Conservation (phyloP, 371 early-diverging fungal genomes). For the Lichtheimia corymbifera region DNA sequence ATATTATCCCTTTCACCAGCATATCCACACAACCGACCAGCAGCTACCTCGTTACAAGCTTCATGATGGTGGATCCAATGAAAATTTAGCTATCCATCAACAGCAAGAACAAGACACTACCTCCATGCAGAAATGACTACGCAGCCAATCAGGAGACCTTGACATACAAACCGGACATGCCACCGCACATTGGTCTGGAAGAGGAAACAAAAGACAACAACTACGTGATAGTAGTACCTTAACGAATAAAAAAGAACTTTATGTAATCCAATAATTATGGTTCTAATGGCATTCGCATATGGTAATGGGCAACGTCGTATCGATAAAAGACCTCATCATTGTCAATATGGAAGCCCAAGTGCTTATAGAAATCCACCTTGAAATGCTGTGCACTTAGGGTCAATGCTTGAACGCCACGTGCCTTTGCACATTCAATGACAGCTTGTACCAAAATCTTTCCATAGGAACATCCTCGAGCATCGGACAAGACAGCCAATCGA, state of each 20-base stretch:
- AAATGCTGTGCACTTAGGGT: conserved; percentile 39
- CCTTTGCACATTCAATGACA: conserved; percentile 25
- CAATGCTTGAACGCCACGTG: conserved; percentile 19
- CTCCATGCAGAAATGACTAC: no score
- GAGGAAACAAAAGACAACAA: neutral
- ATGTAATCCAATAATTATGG: neutral
- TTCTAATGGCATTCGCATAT: conserved; percentile 2
- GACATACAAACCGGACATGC: neutral
- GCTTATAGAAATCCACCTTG: conserved; percentile 44
- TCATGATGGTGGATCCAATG: no score
- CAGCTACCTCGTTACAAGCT: no score
- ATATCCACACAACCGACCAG: no score
- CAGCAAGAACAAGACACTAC: no score
- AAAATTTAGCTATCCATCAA: no score
- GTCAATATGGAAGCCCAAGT: conserved; percentile 37
- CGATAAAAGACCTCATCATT: conserved; percentile 18
- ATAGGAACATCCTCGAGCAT: neutral
- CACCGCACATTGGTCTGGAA: neutral
- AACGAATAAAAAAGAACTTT: neutral
- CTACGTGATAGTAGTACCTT: neutral
- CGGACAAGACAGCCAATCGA: conserved; percentile 1
- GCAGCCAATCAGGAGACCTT: no score
- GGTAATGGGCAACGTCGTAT: neutral
- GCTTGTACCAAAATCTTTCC: conserved; percentile 7
- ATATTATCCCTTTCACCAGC: no score